phyloP scores from a whole-genome alignment of 352 stramenopile species.

The Halophytophthora batemanensis region DNA sequence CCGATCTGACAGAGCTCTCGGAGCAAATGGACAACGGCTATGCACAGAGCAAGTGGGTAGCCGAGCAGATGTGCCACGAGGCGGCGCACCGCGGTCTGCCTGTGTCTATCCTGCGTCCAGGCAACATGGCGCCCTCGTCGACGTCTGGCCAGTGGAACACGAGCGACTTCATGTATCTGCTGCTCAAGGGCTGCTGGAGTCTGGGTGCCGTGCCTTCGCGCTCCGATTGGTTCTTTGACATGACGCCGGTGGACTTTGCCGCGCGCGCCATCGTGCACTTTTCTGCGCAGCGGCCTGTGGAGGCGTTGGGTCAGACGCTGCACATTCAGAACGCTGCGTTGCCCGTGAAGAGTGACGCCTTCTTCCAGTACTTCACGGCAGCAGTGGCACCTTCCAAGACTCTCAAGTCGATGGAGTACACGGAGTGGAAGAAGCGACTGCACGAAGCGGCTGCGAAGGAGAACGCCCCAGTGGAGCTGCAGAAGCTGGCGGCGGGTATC shows the following conservation, averaged over 20 bases:
- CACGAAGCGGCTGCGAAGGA: slow-evolving; percentile 26
- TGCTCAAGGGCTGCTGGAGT: slow-evolving; percentile 76
- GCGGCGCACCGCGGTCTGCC: slow-evolving; percentile 76
- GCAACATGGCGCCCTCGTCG: slow-evolving; percentile 85
- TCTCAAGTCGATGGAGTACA: slow-evolving; percentile 34
- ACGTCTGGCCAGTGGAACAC: slow-evolving; percentile 75
- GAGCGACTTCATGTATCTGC: slow-evolving; percentile 89
- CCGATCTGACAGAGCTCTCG: slow-evolving; percentile 50
- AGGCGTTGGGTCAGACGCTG: slow-evolving; percentile 60
- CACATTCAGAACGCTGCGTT: slow-evolving; percentile 67
- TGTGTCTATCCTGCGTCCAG: slow-evolving; percentile 83
- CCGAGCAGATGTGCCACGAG: slow-evolving; percentile 85
- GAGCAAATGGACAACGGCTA: slow-evolving; percentile 80
- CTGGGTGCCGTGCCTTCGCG: slow-evolving; percentile 59
- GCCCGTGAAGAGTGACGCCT: slow-evolving; percentile 41
- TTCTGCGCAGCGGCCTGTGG: slow-evolving; percentile 44
- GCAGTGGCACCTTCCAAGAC: slow-evolving; percentile 11
- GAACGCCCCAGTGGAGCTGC: slow-evolving; percentile 31
- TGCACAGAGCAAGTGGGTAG: slow-evolving; percentile 91
- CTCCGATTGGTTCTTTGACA: slow-evolving; percentile 83
- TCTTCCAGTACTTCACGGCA: slow-evolving; percentile 42
- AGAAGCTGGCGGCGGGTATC: slow-evolving; percentile 59
- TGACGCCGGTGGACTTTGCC: slow-evolving; percentile 92
- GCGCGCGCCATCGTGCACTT: slow-evolving; percentile 84
- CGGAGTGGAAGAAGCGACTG: slow-evolving; percentile 34